Base-by-base conservation (phyloP, 208 protist species). In the Acanthamoeba lenticulata region DNA sequence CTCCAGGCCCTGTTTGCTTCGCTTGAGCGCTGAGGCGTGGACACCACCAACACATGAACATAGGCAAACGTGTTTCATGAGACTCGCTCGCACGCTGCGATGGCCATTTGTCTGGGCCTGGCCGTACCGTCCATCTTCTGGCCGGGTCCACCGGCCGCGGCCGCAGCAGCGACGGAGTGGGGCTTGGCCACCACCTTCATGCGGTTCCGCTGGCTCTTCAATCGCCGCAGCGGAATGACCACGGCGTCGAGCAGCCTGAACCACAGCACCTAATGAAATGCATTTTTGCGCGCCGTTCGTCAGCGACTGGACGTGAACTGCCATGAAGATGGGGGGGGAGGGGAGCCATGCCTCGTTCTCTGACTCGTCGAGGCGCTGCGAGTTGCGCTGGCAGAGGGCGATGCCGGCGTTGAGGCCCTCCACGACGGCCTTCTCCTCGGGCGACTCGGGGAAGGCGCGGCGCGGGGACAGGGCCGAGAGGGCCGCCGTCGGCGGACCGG, bases 351-450 rank as follows among this genome's bases (percentile, higher is more conserved):
- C 88, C 88, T 79, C 88, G 32, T 60, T 93, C 27, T 93, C 88
- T 3, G 88, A 40, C 36, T 93, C 62, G 2, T 93, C 88, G 19
- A 93, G 40, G 3, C 55, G 52, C 44, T 93, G 88, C n/a, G 88
- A 72, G 27, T 93, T 93, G 36, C 88, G 88, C 47, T 93, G 88
- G 62, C 88, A 93, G 29, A 93, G 38, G 6, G 88, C 36, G 11
- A 93, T 93, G 62, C 32, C 88, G 29, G 88, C 55, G n/a, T 77
- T 72, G 32, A 93, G 36, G 7, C 40, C 62, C 11, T 93, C 88
- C 36, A 52, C 40, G 7, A 93, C 88, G 5, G 52, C 47, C 65
- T 93, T 93, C 47, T 93, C 88, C 40, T 93, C 88, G 1, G 36
- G 13, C 15, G 81, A 65, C 21, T 57, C 49, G 32, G 81, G 81